These are phyloP conservation scores for Aureobasidium musti DNA, from an alignment of 2,329 filamentous ascomycete genomes.

Conservation along the genomic window DNA sequence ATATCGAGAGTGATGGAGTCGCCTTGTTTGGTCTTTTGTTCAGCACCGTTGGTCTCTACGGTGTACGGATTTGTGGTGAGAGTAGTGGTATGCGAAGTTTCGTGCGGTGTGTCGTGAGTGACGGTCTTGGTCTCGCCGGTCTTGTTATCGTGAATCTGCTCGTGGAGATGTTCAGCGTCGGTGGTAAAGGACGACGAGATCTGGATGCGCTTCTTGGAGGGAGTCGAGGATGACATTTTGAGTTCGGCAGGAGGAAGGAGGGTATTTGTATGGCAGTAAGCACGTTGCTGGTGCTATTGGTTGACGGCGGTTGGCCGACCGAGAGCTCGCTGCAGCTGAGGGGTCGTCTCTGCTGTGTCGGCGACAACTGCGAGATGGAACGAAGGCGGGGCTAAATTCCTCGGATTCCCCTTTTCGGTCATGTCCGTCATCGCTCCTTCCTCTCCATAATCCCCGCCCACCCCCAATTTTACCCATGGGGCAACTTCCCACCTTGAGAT, in stretches of 20 bases:
- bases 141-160: constrained; percentile 43
- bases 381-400: neutral
- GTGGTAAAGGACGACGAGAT: constrained; percentile 27
- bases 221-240: constrained; percentile 21
- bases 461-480: neutral
- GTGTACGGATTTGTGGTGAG: constrained; percentile 43
- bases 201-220: constrained; percentile 28
- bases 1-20: constrained; percentile 21
- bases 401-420: constrained; percentile 4
- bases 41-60: constrained; percentile 39
- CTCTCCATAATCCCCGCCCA: neutral
- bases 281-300: constrained; percentile 17
- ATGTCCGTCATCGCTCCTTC: constrained; percentile 4
- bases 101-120: constrained; percentile 42
- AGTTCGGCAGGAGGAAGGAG: neutral
- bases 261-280: constrained; percentile 10
- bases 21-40: constrained; percentile 36
- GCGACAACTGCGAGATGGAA: constrained; percentile 5
- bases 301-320: constrained; percentile 10
- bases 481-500: neutral
- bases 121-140: constrained; percentile 42
- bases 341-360: neutral
- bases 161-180: constrained; percentile 43
- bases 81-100: constrained; percentile 39
- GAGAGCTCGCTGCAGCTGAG: neutral